phyloP scores from a whole-genome alignment of 2,329 filamentous ascomycete genomes.

The Pseudofabraea citricarpa region DNA sequence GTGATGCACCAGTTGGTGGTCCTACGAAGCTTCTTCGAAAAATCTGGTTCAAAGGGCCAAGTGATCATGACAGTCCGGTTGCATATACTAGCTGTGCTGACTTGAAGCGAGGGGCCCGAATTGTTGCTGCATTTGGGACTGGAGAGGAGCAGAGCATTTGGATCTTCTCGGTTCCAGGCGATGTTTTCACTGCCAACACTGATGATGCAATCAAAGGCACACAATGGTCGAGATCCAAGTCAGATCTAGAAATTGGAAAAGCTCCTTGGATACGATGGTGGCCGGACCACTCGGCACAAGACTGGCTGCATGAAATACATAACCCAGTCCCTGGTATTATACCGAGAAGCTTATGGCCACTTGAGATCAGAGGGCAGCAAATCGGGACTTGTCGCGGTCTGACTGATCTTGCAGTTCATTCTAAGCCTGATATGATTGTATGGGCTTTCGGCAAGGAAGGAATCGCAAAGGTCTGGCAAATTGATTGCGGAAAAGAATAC shows the following conservation, averaged over 20 bases:
- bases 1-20: slow-evolving; percentile 51
- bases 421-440: slow-evolving; percentile 38
- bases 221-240: slow-evolving; percentile 5
- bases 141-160: slow-evolving; percentile 39
- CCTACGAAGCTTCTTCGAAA: slow-evolving; percentile 54
- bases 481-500: slow-evolving; percentile 28
- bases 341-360: slow-evolving; percentile 37
- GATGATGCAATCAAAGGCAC: slow-evolving; percentile 6
- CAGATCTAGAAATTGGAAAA: slow-evolving; percentile 8
- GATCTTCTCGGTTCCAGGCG: slow-evolving; percentile 56
- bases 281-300: slow-evolving; percentile 29
- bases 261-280: slow-evolving; percentile 34
- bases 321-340: slow-evolving; percentile 14
- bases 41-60: slow-evolving; percentile 42
- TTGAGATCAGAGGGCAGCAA: slow-evolving; percentile 43
- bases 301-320: slow-evolving; percentile 27
- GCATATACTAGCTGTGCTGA: slow-evolving; percentile 54
- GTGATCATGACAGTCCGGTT: slow-evolving; percentile 35
- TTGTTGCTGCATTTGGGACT: slow-evolving; percentile 52
- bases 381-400: slow-evolving; percentile 40
- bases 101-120: slow-evolving; percentile 49
- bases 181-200: slow-evolving; percentile 41
- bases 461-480: slow-evolving; percentile 39
- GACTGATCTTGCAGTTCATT: slow-evolving; percentile 46
- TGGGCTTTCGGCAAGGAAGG: slow-evolving; percentile 45